A percentile compares a stretch with the other conserved stretches of the same genome.
Evolutionary conservation across 2,329 filamentous ascomycete genomes (phyloP).

Genomic region (Colletotrichum sp.): DNA sequence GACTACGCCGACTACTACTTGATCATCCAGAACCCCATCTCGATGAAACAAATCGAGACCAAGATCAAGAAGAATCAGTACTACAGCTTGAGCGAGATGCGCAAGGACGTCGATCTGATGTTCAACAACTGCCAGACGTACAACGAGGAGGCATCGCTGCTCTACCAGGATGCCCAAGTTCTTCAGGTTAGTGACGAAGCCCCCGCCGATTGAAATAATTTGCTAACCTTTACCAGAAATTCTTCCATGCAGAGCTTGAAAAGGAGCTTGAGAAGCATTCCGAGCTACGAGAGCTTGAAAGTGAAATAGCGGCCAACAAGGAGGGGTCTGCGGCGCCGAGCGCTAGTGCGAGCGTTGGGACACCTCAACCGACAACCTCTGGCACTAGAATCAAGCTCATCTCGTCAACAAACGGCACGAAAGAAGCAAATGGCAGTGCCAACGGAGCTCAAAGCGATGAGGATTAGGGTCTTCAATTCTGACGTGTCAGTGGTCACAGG

Average conservation of each 20-base stretch:
- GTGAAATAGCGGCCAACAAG: slow-evolving; percentile 35
- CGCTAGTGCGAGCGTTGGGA: slow-evolving; percentile 60
- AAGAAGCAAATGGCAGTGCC: slow-evolving; percentile 31
- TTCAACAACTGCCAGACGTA: slow-evolving; percentile 93
- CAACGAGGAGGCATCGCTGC: slow-evolving; percentile 92
- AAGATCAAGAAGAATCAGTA: slow-evolving; percentile 98
- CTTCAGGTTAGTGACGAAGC: slow-evolving; percentile 72
- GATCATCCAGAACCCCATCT: slow-evolving; percentile 90
- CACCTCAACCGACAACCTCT: slow-evolving; percentile 64
- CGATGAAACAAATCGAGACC: slow-evolving; percentile 92
- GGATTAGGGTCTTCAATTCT: slow-evolving; percentile 38
- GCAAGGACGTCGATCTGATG: slow-evolving; percentile 81
- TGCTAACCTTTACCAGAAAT: slow-evolving; percentile 54
- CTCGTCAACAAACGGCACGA: slow-evolving; percentile 40
- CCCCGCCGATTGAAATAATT: not conserved
- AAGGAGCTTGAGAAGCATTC: slow-evolving; percentile 59
- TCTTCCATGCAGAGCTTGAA: slow-evolving; percentile 58
- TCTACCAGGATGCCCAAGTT: slow-evolving; percentile 89
- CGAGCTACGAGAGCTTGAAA: slow-evolving; percentile 62
- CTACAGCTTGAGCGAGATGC: slow-evolving; percentile 78
- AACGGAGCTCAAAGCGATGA: slow-evolving; percentile 57
- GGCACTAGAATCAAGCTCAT: slow-evolving; percentile 75
- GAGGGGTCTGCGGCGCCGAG: slow-evolving; percentile 49
- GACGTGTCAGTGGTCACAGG: not conserved
- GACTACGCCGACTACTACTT: slow-evolving; percentile 96